Conservation (phyloP, 495 filamentous ascomycete species). For the Aspergillus kassunensis region DNA sequence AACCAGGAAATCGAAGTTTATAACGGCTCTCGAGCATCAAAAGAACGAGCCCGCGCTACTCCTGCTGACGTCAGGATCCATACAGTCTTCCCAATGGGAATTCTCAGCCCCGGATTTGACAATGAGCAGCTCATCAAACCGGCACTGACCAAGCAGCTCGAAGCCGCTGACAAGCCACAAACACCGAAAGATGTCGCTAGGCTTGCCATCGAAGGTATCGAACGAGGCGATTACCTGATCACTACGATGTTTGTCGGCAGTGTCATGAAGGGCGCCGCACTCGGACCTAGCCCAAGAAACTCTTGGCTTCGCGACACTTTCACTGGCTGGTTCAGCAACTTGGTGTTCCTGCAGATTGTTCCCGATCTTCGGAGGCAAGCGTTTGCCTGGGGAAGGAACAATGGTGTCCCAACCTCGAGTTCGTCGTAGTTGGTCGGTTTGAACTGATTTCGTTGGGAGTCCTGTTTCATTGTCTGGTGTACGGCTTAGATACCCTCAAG, state of each 20-base stretch:
- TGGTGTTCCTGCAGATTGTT: slow-evolving; percentile 41
- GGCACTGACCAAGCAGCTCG: slow-evolving; percentile 71
- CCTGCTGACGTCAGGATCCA: slow-evolving; percentile 69
- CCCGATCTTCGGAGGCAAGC: slow-evolving; percentile 42
- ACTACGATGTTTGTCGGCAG: slow-evolving; percentile 63
- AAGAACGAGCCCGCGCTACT: slow-evolving; percentile 37
- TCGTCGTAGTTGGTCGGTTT: not conserved
- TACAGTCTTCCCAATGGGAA: slow-evolving; percentile 80
- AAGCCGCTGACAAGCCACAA: slow-evolving; percentile 76
- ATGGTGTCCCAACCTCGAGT: slow-evolving; percentile 29
- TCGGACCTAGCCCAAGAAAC: slow-evolving; percentile 43
- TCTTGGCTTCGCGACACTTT: slow-evolving; percentile 38
- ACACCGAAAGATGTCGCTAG: slow-evolving; percentile 72
- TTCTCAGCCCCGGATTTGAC: slow-evolving; percentile 69
- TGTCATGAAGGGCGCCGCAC: slow-evolving; percentile 57
- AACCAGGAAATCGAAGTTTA: slow-evolving; percentile 83
- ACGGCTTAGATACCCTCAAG: slow-evolving; percentile 21
- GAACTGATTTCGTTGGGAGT: slow-evolving; percentile 2
- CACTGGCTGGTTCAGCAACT: slow-evolving; percentile 41
- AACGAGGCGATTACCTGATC: slow-evolving; percentile 74
- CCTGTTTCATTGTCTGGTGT: slow-evolving; percentile 16
- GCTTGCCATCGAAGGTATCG: slow-evolving; percentile 65
- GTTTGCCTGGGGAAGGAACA: slow-evolving; percentile 42
- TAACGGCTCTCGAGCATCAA: slow-evolving; percentile 54
- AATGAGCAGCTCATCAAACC: slow-evolving; percentile 80